Base-by-base conservation (phyloP, 1,139 yeast genomes). In the Candida sp. region DNA sequence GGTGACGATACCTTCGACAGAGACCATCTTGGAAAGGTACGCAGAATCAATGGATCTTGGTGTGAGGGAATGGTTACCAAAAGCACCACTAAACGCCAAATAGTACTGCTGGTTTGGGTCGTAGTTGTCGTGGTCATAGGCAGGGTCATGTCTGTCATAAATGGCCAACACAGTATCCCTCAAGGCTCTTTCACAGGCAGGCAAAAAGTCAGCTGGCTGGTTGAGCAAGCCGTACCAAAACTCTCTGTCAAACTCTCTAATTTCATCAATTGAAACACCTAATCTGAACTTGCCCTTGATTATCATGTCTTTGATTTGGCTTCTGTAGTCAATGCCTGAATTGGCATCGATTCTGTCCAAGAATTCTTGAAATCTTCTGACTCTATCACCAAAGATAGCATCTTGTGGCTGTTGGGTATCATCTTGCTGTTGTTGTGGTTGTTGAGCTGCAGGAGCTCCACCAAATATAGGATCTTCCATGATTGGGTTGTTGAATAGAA, bases 1-100 rank as follows among this genome's bases (percentile, higher is more conserved):
- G 2, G 99, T 94, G 22, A 94, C 97, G 62, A 94, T 94, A 51
- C 99, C 99, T 71, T 94, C 98, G 35, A 96, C 78, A 1, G 97
- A 88, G 35, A 94, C 85, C 80, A 94, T 77, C 62, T 87, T 87
- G 47, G 96, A 91, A 49, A 94, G 75, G 58, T 84, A 88, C 17
- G 78, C 72, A 2, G 98, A 88, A 54, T 86, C 84, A 55, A 96
- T 84, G 2, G 97, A 86, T 65, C 99, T 81, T 28, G 99, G 98
- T 23, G 93, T 88, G 32, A 93, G 86, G 51, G 88, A 82, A 64
- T 92, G 93, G 52, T 86, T 84, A 50, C 99, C 99, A 68, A 94
- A 92, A 0, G 98, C 86, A 45, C 99, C 99, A 60, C 83, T 84
- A 70, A 94, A 92, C 0, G 96, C 88, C 12, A 94, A 73, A 62